These are phyloP conservation scores for Chytriomyces sp. DNA, from an alignment of 192 early-diverging fungal species.

Conservation along the genomic window DNA sequence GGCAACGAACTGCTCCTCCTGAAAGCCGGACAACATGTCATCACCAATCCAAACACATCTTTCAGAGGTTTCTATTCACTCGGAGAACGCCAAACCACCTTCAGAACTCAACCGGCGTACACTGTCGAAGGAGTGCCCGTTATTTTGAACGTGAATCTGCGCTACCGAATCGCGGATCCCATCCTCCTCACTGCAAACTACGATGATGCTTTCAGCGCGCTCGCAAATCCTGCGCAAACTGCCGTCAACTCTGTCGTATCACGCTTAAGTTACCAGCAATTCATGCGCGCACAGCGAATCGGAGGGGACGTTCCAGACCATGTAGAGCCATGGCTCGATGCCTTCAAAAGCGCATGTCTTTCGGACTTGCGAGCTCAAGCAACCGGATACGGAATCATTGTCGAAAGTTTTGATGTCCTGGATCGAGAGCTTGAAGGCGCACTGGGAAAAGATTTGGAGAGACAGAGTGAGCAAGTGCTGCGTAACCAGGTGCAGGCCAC, in stretches of 20 bases:
- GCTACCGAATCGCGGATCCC: slow-evolving; percentile 51
- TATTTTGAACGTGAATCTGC: slow-evolving; percentile 51
- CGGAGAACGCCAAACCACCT: slow-evolving; percentile 51
- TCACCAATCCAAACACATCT: slow-evolving; percentile 53
- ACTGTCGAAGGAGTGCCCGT: slow-evolving; percentile 55
- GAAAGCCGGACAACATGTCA: slow-evolving; percentile 56
- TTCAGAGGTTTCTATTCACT: slow-evolving; percentile 56
- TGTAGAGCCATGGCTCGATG: slow-evolving; percentile 52
- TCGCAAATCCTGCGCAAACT: slow-evolving; percentile 56
- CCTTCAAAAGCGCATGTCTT: slow-evolving; percentile 55
- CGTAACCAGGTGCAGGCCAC: slow-evolving; percentile 56
- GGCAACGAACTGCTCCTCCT: slow-evolving; percentile 49
- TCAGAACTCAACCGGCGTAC: slow-evolving; percentile 51
- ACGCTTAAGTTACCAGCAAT: slow-evolving; percentile 53
- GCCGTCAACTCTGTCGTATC: slow-evolving; percentile 54
- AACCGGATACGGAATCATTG: slow-evolving; percentile 45
- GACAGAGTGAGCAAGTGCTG: slow-evolving; percentile 49
- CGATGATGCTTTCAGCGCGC: slow-evolving; percentile 52
- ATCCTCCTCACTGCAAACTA: slow-evolving; percentile 49
- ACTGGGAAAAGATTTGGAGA: slow-evolving; percentile 54
- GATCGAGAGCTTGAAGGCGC: slow-evolving; percentile 53
- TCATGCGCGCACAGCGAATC: slow-evolving; percentile 54
- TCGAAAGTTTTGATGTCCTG: slow-evolving; percentile 53
- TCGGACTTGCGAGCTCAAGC: slow-evolving; percentile 43
- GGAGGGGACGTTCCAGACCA: slow-evolving; percentile 53